phyloP scores from a whole-genome alignment of 306 rosid species.

The Vicia sativa region DNA sequence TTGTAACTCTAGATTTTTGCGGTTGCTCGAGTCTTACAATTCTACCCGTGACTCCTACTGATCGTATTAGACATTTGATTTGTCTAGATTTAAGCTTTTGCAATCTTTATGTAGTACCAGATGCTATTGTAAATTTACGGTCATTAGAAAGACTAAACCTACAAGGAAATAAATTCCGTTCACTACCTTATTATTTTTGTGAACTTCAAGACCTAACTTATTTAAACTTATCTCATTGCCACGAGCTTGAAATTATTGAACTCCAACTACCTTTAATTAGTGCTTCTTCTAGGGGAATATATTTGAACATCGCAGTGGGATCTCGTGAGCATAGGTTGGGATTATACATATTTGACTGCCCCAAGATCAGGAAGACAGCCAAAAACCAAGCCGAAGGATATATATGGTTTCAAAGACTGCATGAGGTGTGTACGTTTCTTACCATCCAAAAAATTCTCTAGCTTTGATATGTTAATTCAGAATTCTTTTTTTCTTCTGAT shows the following conservation, averaged over 20 bases:
- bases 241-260: not conserved
- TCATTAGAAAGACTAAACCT: not conserved
- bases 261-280: no score
- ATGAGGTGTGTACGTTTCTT: not conserved
- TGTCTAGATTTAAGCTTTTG: not conserved
- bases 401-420: not conserved
- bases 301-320: not conserved
- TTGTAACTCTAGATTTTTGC: not conserved
- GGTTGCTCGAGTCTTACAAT: not conserved
- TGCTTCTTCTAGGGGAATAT: not conserved
- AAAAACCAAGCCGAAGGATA: not conserved
- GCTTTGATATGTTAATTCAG: not conserved
- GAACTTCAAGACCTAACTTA: not conserved
- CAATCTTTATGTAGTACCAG: not conserved
- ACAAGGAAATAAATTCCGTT: not conserved
- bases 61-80: not conserved
- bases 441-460: not conserved
- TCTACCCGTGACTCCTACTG: not conserved
- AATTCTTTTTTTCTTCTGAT: not conserved
- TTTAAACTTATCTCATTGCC: conserved; percentile 6
- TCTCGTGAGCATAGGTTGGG: not conserved
- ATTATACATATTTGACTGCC: conserved; percentile 11
- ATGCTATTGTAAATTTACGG: not conserved
- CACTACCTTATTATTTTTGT: not conserved
- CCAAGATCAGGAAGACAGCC: not conserved